Evolutionary conservation across 2,329 filamentous ascomycete genomes (phyloP).

Genomic region (Fusarium sterilihyphosum): DNA sequence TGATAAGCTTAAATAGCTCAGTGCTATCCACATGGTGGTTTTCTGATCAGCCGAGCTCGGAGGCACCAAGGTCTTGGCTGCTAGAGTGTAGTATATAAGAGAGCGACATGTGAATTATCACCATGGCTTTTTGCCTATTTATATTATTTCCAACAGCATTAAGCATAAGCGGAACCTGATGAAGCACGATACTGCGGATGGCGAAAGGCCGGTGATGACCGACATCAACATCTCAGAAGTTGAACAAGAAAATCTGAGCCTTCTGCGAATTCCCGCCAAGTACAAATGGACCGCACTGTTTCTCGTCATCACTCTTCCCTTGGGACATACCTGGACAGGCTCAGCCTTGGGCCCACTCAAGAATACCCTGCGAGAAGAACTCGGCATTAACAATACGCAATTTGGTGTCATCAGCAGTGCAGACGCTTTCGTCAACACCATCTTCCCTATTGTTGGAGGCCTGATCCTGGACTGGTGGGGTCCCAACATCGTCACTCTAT

Average conservation of each 20-base stretch:
- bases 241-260: neutral
- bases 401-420: neutral
- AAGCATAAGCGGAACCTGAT: neutral
- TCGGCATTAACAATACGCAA: neutral
- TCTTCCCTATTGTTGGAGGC: neutral
- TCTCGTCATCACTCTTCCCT: neutral
- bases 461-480: neutral
- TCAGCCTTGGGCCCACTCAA: neutral
- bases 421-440: neutral
- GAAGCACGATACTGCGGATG: neutral
- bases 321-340: neutral
- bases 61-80: neutral
- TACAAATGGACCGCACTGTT: neutral
- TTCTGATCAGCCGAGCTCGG: neutral
- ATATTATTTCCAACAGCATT: accelerated
- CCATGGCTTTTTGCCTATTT: accelerated
- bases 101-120: neutral
- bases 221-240: neutral
- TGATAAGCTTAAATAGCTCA: neutral
- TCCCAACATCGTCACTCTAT: neutral
- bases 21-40: neutral
- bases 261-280: neutral
- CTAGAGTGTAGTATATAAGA: neutral
- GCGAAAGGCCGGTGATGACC: neutral
- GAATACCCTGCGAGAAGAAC: neutral